Conservation (phyloP, 2,329 filamentous ascomycete species). For the Capronia epimyces region DNA sequence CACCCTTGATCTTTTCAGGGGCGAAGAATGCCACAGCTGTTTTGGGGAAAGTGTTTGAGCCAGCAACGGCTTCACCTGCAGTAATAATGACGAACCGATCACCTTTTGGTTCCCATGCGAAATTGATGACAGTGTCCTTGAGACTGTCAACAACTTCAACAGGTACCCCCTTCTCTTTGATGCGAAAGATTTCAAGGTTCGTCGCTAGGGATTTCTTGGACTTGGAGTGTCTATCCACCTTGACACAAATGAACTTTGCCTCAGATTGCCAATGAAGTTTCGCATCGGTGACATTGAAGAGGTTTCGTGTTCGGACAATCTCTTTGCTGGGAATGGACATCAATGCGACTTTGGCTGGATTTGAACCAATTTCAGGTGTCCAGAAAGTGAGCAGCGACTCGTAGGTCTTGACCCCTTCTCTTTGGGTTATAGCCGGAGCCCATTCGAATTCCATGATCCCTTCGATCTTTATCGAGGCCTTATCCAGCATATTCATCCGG, state of each 20-base stretch:
- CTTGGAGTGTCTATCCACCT: constrained; percentile 97
- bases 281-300: constrained; percentile 95
- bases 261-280: constrained; percentile 99
- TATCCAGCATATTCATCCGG: constrained; percentile 82
- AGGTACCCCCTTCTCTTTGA: constrained; percentile 94
- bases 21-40: constrained; percentile 94
- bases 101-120: constrained; percentile 97
- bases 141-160: constrained; percentile 96
- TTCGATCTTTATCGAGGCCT: constrained; percentile 91
- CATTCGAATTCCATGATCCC: constrained; percentile 97
- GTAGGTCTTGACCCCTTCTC: constrained; percentile 82
- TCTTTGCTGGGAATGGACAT: constrained; percentile 97
- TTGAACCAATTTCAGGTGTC: constrained; percentile 97
- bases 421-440: constrained; percentile 75
- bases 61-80: constrained; percentile 72
- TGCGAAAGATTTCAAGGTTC: constrained; percentile 95
- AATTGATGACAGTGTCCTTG: constrained; percentile 99
- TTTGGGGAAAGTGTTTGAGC: constrained; percentile 82
- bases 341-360: constrained; percentile 91
- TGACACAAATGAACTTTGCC: constrained; percentile 88
- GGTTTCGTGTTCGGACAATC: constrained; percentile 85
- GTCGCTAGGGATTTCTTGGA: constrained; percentile 97
- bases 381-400: constrained; percentile 98
- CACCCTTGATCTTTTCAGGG: constrained; percentile 85
- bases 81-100: constrained; percentile 97